Base-by-base conservation (phyloP, 2,329 filamentous ascomycete genomes). In the Epichloe coenophiala region DNA sequence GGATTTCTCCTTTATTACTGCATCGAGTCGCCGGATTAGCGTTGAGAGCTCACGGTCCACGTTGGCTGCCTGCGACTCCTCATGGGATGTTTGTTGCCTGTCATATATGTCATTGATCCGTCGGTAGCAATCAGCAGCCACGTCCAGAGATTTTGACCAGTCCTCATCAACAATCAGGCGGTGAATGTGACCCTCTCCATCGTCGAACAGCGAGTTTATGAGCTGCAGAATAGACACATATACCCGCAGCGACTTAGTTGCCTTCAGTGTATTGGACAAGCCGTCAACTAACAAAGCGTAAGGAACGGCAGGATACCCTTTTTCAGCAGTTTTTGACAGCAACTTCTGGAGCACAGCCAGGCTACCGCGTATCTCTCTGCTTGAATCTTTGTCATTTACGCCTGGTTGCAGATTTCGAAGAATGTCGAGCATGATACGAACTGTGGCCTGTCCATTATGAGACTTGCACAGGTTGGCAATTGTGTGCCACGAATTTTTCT, bases 381-480 rank as follows among this genome's bases (percentile, higher is more conserved):
- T 71, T 17, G 70, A 65, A 47, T 78, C 73, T 51, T 75, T 78
- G 51, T 72, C 72, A 53, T 70, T 70, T 49, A 68, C 69, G 40
- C 72, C 69, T 1, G 61, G 54, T 2, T 71, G 65, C 38, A 75
- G 70, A 49, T 73, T 71, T 41, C 73, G 73, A 23, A 85, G 66
- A 12, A 83, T 76, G 50, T 83, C 77, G 35, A 88, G 70, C 21
- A 88, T 66, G 23, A 83, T 76, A 50, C 79, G 74, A 44, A 88
- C 74, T 1, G 83, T 82, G 37, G 77, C 78, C 55, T 86, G 82
- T 19, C 84, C 84, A 55, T 87, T 80, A 61, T 88, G 84, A 1
- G 85, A 88, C 58, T 74, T 81, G 68, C 83, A 83, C 0, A 90
- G 70, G 55, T 87, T 84, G 60, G 77, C 74, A 35, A 89, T 70